Evolutionary conservation across 208 protist genomes (phyloP).

Genomic region (Trichomonas gallinae): DNA sequence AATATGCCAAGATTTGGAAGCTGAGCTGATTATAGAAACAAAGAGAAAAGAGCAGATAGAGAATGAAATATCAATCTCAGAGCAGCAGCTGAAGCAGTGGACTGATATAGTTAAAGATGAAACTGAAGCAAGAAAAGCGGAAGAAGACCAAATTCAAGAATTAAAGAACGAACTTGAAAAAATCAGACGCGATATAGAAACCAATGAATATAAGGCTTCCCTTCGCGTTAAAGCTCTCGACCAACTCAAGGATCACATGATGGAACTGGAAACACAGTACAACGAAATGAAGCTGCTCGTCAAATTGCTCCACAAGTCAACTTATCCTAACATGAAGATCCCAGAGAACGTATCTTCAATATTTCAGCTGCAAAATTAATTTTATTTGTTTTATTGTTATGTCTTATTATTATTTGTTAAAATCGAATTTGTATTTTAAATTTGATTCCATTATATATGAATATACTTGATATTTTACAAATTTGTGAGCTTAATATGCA

Average conservation of each 20-base stretch:
- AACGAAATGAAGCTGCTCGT: not conserved
- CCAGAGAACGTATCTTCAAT: not conserved
- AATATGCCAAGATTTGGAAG: not conserved
- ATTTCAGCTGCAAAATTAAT: not conserved
- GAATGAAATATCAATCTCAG: not conserved
- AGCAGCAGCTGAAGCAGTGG: not conserved
- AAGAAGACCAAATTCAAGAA: not conserved
- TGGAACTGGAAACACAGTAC: not conserved
- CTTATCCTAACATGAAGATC: not conserved
- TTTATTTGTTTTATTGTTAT: too few relatives aligned
- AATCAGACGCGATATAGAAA: too few relatives aligned
- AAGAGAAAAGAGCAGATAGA: not conserved
- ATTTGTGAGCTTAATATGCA: too few relatives aligned
- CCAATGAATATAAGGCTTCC: not conserved
- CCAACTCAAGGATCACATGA: not conserved
- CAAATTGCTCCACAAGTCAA: not conserved
- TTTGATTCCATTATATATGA: too few relatives aligned
- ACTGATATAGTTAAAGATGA: not conserved
- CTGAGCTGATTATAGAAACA: not conserved
- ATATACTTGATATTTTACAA: too few relatives aligned
- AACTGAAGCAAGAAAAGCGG: not conserved
- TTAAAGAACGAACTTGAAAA: not conserved
- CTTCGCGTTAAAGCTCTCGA: not conserved
- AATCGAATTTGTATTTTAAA: too few relatives aligned
- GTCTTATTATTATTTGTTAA: too few relatives aligned